Base-by-base conservation (phyloP, 495 filamentous ascomycete species). In the Podospora australis region DNA sequence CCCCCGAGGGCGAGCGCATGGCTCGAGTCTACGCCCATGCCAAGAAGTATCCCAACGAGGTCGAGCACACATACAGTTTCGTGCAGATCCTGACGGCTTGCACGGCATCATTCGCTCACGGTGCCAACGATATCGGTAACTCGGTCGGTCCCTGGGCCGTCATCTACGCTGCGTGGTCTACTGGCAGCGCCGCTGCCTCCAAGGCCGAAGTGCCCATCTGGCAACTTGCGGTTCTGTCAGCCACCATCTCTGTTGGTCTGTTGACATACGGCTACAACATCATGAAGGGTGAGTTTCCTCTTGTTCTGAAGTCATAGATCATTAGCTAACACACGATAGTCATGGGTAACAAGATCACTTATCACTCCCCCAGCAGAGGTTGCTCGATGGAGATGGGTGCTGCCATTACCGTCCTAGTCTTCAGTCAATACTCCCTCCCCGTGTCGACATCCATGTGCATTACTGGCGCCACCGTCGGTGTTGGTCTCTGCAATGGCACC, bases 51-150 rank as follows among this genome's bases (percentile, higher is more conserved):
- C 73, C 82, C 65, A 87, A 88, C 67, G 77, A 84, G 56, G 82
- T 82, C 57, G 86, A 90, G 69, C 78, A 88, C 66, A 74, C 77
- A 25, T 89, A 83, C 68, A 83, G 83, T 14, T 88, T 84, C 69
- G 66, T 87, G 49, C 86, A 90, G 70, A 64, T 89, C 48, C 52
- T 87, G 36, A 88, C 83, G 14, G 86, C 86, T 42, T 79, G 78
- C 64, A 87, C 83, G 20, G 80, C 82, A 5, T 87, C 83, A 2
- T 87, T 90, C 47, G 80, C 85, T 2, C 86, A 90, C 68, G 86
- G 86, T 44, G 81, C 85, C 57, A 90, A 90, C 63, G 86, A 90
- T 63, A 78, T 90, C 47, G 74, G 79, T 25, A 88, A 88, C 69
- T 82, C 86, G 3, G 79, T 88, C 49, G 86, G 86, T 9, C 83